Conservation (phyloP, 352 stramenopile genomes). For the Phytophthora aleatoria region DNA sequence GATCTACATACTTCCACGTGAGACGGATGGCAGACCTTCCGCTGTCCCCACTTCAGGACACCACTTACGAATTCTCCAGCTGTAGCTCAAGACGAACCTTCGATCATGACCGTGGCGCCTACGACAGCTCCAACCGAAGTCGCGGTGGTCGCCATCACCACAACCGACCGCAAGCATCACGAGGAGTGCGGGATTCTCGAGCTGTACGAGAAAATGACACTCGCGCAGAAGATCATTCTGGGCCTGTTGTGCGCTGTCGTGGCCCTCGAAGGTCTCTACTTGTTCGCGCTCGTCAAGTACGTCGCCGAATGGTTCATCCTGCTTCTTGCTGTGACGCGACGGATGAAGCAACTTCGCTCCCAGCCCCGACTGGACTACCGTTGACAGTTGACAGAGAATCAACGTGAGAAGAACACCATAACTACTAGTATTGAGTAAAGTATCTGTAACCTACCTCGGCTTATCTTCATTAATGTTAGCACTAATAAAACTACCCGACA, state of each 20-base stretch:
- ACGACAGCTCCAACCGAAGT: slow-evolving; percentile 4
- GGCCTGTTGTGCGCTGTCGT: slow-evolving; percentile 10
- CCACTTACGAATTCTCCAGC: slow-evolving; percentile 11
- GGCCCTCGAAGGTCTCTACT: slow-evolving; percentile 13
- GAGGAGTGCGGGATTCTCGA: background rate
- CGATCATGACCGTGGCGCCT: slow-evolving; percentile 8
- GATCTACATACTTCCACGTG: background rate
- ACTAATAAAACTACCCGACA: background rate
- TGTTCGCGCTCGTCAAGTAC: slow-evolving; percentile 15
- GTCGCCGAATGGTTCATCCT: slow-evolving; percentile 20
- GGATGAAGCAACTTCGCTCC: slow-evolving; percentile 7
- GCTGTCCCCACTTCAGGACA: background rate
- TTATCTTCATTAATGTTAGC: slow-evolving; percentile 12
- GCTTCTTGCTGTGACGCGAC: slow-evolving; percentile 8
- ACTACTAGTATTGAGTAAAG: slow-evolving; percentile 10
- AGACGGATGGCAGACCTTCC: background rate
- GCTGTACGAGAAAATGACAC: slow-evolving; percentile 4
- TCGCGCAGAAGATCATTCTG: slow-evolving; percentile 17
- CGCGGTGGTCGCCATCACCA: background rate
- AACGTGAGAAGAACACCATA: slow-evolving; percentile 1
- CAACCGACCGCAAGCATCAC: background rate
- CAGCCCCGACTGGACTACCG: background rate
- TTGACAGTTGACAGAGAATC: too few species aligned
- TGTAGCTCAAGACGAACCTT: slow-evolving; percentile 2
- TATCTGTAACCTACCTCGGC: slow-evolving; percentile 3